Conservation (phyloP, 345 rosid species). For the Xanthoceras sorbifolium region DNA sequence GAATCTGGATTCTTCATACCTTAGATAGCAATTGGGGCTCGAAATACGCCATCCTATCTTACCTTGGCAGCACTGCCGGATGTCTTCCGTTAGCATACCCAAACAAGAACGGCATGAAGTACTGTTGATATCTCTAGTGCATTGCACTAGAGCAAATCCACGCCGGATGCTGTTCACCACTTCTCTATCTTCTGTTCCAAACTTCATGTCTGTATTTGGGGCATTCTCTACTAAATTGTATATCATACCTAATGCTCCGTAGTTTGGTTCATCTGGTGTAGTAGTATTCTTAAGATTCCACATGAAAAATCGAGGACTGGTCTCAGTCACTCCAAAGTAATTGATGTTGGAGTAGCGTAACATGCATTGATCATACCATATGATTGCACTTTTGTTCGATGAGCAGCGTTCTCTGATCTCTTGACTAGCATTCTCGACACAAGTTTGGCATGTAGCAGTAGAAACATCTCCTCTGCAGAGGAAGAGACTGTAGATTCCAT, state of each 20-base stretch:
- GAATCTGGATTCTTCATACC: not conserved
- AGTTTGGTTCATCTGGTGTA: constrained; percentile 8
- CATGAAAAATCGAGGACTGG: not conserved
- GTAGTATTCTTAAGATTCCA: constrained; percentile 3
- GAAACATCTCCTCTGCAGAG: constrained; percentile 37
- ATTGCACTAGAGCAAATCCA: constrained; percentile 33
- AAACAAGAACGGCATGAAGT: not conserved
- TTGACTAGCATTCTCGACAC: constrained; percentile 20
- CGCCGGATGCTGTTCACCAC: not conserved
- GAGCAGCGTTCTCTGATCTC: not conserved
- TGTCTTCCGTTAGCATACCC: not conserved
- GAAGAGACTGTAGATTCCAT: constrained; percentile 21
- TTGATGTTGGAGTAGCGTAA: constrained; percentile 31
- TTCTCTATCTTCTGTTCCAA: not conserved
- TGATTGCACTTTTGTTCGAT: constrained; percentile 26
- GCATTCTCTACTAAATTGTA: constrained; percentile 25
- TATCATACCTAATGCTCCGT: not conserved
- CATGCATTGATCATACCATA: constrained; percentile 32
- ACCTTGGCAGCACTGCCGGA: not conserved
- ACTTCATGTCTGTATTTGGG: not conserved
- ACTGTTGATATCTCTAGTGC: constrained; percentile 24
- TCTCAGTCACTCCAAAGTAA: constrained; percentile 6
- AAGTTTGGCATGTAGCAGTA: constrained; percentile 14
- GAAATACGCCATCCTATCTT: constrained; percentile 6
- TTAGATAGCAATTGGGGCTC: constrained; percentile 6